Evolutionary conservation across 257 asterid genomes (phyloP), one percentile per base, ranked within the genome.

Genomic region (Nyctanthes arbortristis): DNA sequence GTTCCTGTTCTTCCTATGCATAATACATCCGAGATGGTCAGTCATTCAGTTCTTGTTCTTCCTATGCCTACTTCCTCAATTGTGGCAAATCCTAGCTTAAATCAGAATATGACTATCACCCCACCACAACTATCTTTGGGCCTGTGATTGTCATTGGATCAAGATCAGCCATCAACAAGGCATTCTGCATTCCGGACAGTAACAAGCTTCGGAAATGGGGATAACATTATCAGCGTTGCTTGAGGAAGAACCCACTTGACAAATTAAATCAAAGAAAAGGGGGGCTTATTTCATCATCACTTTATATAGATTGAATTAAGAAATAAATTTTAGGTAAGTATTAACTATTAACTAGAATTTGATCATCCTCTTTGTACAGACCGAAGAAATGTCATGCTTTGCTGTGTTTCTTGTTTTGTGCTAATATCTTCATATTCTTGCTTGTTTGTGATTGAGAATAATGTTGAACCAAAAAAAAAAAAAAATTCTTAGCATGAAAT

Each of bases 71-170:
- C 65, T 25, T 29, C 85, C 22, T 63, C 87, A 45, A 14, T 75
- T 66, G 32, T 63, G 67, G 39, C 74, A 28, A 88, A 71, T 81
- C 82, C 79, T 59, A 85, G 81, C 80, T 31, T 68, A 34, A 84
- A 76, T 31, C 82, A 75, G 37, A 78, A 72, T 28, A 55, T 55
- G 12, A 54, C 72, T 8, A 5, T 63, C 14, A 93, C 84, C 70
- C 82, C 85, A 28, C 33, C 83, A 4, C 73, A 78, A 0, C n/a
- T 88, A 63, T 89, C 96, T 16, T 54, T 88, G 89, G 73, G 83
- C 73, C 73, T 91, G 28, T 84, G 95, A 5, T 80, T 91, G 39
- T 84, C 93, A 24, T 79, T 80, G 1, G 89, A 80, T n/a, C 80
- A 75, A 36, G 78, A 64, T 68, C 93, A 78, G 70, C 52, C 90